Evolutionary conservation across 2,329 filamentous ascomycete genomes (phyloP), one percentile per base, ranked within the genome.

Genomic region (Paramyrothecium sp.): DNA sequence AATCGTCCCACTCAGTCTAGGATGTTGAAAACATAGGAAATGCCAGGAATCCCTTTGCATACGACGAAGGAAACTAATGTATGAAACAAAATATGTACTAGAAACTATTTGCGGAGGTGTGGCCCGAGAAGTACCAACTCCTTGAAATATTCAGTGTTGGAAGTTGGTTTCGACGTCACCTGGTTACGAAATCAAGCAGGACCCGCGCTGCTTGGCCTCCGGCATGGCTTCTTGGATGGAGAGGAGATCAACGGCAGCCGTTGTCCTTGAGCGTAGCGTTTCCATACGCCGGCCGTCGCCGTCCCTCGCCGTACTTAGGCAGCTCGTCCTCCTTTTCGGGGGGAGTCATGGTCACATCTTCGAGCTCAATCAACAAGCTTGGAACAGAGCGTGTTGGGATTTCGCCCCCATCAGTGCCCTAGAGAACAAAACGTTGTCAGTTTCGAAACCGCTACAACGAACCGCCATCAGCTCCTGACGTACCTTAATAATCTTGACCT

Each of bases 341-440:
- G 19, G 56, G 58, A 3, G 58, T 61, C 20, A 67, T 60, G 12
- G 61, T 54, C 58, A 67, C 63, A 34, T 66, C 65, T 56, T 75
- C 70, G 17, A 79, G 60, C 7, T 71, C 67, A 30, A 79, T 51
- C 55, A 70, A 64, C 53, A 78, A 68, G 59, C 75, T 76, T 17
- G 71, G 65, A 3, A 67, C 64, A 12, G 38, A 54, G 10, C 56
- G 53, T 47, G 67, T 47, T 3, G 71, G 61, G 21, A 73, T 65
- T 2, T 44, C 51, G 10, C 63, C 65, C 17, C 73, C 75, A 20
- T 78, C 66, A 16, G 38, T 17, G n/a, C 38, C 38, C 38, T 44
- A 19, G 13, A 44, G 7, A 17, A 19, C 13, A 4, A 19, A 10
- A 19, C 5, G 13, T 44, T 3, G 38, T 44, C n/a, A 16, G 38